Evolutionary conservation across 1,284 basidiomycete genomes (phyloP).

Genomic region (Leccinum solheimii): DNA sequence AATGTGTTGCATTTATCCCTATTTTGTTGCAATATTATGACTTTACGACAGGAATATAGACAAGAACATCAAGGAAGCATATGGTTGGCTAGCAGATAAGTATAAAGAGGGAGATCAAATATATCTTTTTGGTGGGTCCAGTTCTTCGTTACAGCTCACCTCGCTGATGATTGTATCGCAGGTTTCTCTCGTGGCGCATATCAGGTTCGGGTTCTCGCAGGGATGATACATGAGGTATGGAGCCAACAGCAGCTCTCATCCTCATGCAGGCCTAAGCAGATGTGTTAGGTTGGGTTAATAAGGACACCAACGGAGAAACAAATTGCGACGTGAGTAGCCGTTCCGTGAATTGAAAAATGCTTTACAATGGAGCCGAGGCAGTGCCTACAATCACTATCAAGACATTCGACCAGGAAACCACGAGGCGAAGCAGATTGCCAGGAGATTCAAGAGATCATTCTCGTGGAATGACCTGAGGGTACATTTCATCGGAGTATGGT

Average conservation of each 20-base stretch:
- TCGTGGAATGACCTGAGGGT: slow-evolving; percentile 18
- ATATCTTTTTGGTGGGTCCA: slow-evolving; percentile 41
- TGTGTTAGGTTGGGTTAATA: slow-evolving; percentile 17
- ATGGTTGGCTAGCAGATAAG: slow-evolving; percentile 42
- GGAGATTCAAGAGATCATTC: neutral
- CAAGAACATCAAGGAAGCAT: slow-evolving; percentile 29
- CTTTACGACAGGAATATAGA: slow-evolving; percentile 24
- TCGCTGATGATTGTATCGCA: slow-evolving; percentile 6
- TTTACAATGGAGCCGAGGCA: slow-evolving; percentile 11
- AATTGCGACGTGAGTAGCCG: slow-evolving; percentile 8
- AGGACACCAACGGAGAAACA: slow-evolving; percentile 15
- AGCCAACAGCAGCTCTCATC: neutral
- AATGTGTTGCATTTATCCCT: neutral
- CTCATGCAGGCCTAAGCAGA: neutral
- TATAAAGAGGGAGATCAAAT: slow-evolving; percentile 42
- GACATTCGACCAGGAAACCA: slow-evolving; percentile 3
- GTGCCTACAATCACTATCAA: slow-evolving; percentile 38
- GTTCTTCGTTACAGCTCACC: neutral
- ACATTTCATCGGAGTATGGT: slow-evolving; percentile 41
- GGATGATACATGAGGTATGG: slow-evolving; percentile 39
- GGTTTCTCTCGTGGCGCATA: slow-evolving; percentile 45
- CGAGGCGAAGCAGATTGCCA: neutral
- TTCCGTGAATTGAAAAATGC: neutral
- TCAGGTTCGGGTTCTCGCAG: slow-evolving; percentile 41
- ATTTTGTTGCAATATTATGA: neutral